A percentile compares a stretch with the other conserved stretches of the same genome.
Conservation (phyloP, 305 asterid species). For the Fraxinus xanthoxyloides region DNA sequence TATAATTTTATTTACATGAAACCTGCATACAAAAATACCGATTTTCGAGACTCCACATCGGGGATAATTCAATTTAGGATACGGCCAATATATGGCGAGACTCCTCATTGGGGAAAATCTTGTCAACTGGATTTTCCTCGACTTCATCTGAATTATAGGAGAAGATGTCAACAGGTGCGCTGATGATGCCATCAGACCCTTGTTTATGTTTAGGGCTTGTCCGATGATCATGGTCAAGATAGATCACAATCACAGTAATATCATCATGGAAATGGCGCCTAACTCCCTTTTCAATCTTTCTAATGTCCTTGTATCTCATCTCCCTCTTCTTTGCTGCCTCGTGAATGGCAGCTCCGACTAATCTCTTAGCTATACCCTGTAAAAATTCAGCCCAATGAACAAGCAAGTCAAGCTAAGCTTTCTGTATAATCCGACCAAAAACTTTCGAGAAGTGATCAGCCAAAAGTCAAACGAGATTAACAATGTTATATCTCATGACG, state of each 20-base stretch:
- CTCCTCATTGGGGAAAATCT: slow-evolving; percentile 39
- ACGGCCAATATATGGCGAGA: slow-evolving; percentile 22
- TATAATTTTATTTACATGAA: slow-evolving; percentile 30
- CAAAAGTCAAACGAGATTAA: neutral
- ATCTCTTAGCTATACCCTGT: slow-evolving; percentile 94
- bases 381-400: slow-evolving; percentile 9
- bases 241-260: slow-evolving; percentile 77
- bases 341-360: slow-evolving; percentile 73
- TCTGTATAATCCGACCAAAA: neutral
- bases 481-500: neutral
- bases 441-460: neutral
- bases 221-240: slow-evolving; percentile 59
- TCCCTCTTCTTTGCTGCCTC: slow-evolving; percentile 95
- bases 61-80: neutral
- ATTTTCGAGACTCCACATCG: neutral
- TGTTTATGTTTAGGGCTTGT: slow-evolving; percentile 31
- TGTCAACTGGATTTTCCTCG: slow-evolving; percentile 34
- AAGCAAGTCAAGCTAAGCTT: neutral
- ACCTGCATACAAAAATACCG: slow-evolving; percentile 23
- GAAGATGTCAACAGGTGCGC: slow-evolving; percentile 77
- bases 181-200: slow-evolving; percentile 36
- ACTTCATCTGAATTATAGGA: slow-evolving; percentile 54
- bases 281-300: slow-evolving; percentile 77
- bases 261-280: slow-evolving; percentile 95
- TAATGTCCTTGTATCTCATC: slow-evolving; percentile 67